Conservation (phyloP, 352 stramenopile genomes). For the Phytophthora colocasiae region DNA sequence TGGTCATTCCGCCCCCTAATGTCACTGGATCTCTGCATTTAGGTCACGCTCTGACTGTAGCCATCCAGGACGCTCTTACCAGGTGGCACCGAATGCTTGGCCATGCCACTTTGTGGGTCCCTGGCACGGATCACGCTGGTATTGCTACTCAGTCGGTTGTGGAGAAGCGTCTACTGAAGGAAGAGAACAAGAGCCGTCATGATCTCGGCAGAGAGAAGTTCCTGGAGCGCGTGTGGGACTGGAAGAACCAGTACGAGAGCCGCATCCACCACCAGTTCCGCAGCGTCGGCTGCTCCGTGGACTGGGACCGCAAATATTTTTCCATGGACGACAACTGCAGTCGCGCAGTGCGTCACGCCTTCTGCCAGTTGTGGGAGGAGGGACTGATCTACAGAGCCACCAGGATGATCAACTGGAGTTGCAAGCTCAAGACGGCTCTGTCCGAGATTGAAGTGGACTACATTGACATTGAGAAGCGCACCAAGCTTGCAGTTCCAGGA, state of each 20-base stretch:
- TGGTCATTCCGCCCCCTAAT: constrained; percentile 94
- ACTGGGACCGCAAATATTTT: constrained; percentile 98
- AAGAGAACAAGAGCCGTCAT: constrained; percentile 83
- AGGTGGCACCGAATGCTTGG: constrained; percentile 99
- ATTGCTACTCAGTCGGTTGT: constrained; percentile 98
- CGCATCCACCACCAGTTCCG: constrained; percentile 90
- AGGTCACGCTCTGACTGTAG: constrained; percentile 98
- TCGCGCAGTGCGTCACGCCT: constrained; percentile 97
- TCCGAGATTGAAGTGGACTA: constrained; percentile 99
- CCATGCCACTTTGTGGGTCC: constrained; percentile 97
- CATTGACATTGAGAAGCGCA: constrained; percentile 97
- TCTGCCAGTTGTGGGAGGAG: constrained; percentile 92
- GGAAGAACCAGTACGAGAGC: constrained; percentile 95
- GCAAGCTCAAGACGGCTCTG: constrained; percentile 96
- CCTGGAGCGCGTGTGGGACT: constrained; percentile 95
- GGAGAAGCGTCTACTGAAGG: constrained; percentile 89
- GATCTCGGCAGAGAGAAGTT: constrained; percentile 95
- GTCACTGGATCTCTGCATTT: constrained; percentile 95
- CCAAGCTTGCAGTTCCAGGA: constrained; percentile 95
- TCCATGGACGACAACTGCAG: constrained; percentile 99
- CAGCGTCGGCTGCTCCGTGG: constrained; percentile 95
- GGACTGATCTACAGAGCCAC: constrained; percentile 98
- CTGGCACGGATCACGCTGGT: constrained; percentile 98
- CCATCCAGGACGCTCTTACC: constrained; percentile 97
- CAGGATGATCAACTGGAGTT: constrained; percentile 99